phyloP scores from a whole-genome alignment of 208 protist genomes.

The Trypanosoma avium region DNA sequence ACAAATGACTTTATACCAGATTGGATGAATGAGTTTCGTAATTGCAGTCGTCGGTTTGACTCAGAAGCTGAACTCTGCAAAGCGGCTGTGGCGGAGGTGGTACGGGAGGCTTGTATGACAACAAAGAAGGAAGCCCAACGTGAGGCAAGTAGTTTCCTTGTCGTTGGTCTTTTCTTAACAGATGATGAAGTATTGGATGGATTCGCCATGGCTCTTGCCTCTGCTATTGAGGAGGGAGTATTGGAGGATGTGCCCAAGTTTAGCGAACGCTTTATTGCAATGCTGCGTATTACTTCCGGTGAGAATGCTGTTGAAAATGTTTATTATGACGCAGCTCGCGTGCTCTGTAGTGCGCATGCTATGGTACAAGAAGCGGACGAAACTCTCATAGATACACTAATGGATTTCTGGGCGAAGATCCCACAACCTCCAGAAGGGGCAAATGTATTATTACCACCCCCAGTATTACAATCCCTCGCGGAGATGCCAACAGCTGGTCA shows the following conservation, averaged over 20 bases:
- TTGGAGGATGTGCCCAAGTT: constrained; percentile 88
- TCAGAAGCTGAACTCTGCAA: constrained; percentile 52
- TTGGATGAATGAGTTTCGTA: constrained; percentile 78
- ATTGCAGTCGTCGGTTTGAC: constrained; percentile 55
- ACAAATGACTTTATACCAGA: constrained; percentile 78
- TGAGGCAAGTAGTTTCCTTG: constrained; percentile 82
- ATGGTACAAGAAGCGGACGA: constrained; percentile 53
- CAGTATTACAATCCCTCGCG: constrained; percentile 54
- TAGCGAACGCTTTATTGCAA: constrained; percentile 81
- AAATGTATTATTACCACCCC: constrained; percentile 39
- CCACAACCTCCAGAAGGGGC: constrained; percentile 44
- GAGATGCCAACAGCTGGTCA: constrained; percentile 44
- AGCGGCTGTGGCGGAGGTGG: constrained; percentile 73
- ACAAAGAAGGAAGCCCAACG: constrained; percentile 79
- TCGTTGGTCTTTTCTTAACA: constrained; percentile 69
- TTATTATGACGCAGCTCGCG: constrained; percentile 77
- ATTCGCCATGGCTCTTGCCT: constrained; percentile 63
- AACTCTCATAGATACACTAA: constrained; percentile 56
- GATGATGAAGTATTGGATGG: constrained; percentile 79
- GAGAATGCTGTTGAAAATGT: constrained; percentile 69
- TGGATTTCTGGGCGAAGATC: constrained; percentile 77
- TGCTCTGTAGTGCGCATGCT: constrained; percentile 76
- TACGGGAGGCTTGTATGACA: constrained; percentile 78
- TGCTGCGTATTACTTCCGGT: constrained; percentile 77
- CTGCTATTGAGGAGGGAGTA: constrained; percentile 79